Conservation (phyloP, 768 basidiomycete species). For the Suillus subalutaceus region DNA sequence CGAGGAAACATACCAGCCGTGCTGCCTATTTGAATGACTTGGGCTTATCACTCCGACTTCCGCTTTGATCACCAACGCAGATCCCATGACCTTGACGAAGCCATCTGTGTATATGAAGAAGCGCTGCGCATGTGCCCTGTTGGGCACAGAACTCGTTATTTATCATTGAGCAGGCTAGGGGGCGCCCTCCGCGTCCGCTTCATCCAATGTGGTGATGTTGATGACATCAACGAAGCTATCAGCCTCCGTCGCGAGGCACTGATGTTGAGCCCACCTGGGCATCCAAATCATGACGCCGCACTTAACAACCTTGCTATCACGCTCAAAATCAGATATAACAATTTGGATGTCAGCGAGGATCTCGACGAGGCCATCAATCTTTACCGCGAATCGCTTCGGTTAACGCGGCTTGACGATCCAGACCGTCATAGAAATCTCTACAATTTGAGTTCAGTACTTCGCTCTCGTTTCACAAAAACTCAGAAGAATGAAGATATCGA, state of each 20-base stretch:
- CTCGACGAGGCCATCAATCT: background rate
- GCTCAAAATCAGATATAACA: background rate
- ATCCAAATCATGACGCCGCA: fast-evolving
- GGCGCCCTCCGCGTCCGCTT: background rate
- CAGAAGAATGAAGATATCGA: background rate
- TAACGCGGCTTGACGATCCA: background rate
- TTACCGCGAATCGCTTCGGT: background rate
- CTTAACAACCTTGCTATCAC: background rate
- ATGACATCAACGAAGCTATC: background rate
- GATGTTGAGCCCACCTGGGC: background rate
- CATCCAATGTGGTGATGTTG: background rate
- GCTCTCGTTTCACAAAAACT: background rate
- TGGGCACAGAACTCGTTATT: background rate
- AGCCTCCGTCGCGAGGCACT: background rate
- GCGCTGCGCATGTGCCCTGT: background rate
- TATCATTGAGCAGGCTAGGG: background rate
- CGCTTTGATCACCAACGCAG: background rate
- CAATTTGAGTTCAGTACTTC: background rate
- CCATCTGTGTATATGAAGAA: background rate
- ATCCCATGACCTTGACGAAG: background rate
- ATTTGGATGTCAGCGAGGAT: background rate
- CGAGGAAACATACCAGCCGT: background rate
- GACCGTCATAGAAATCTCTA: fast-evolving
- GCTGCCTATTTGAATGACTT: background rate
- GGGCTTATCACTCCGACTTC: background rate